phyloP scores from a whole-genome alignment of 768 basidiomycete species.

The Kwoniella heveanensis region DNA sequence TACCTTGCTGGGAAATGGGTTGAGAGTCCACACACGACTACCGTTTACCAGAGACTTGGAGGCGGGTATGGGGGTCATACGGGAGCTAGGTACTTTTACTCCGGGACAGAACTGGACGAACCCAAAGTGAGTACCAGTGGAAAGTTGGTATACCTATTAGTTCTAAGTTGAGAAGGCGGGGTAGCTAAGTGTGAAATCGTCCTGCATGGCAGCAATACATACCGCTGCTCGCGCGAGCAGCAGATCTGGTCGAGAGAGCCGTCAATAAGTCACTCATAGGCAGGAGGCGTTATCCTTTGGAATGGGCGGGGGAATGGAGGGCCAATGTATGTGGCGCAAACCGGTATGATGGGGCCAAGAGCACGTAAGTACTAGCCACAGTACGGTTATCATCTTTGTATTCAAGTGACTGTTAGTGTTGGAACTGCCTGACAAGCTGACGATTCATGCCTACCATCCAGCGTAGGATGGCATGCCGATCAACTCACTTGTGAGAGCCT shows the following conservation, averaged over 20 bases:
- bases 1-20: slow-evolving; percentile 50
- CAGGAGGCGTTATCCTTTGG: slow-evolving; percentile 39
- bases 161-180: neutral
- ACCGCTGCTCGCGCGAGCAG: slow-evolving; percentile 41
- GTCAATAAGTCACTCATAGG: slow-evolving; percentile 46
- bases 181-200: neutral
- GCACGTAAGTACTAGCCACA: slow-evolving; percentile 26
- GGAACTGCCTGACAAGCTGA: neutral
- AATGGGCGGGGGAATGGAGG: slow-evolving; percentile 53
- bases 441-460: slow-evolving; percentile 2
- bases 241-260: slow-evolving; percentile 47
- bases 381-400: neutral
- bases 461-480: slow-evolving; percentile 56
- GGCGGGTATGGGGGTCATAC: slow-evolving; percentile 14
- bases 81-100: slow-evolving; percentile 35
- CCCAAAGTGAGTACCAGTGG: slow-evolving; percentile 18
- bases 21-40: slow-evolving; percentile 47
- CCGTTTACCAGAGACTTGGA: slow-evolving; percentile 2
- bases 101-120: slow-evolving; percentile 23
- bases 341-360: slow-evolving; percentile 53
- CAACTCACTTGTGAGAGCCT: slow-evolving; percentile 55
- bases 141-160: neutral
- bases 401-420: neutral
- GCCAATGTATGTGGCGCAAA: slow-evolving; percentile 55
- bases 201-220: slow-evolving; percentile 34